Percentiles rank a stretch among this genome's conserved stretches.
Evolutionary conservation across 2,329 filamentous ascomycete genomes (phyloP).

Genomic region (Claviceps sp.): DNA sequence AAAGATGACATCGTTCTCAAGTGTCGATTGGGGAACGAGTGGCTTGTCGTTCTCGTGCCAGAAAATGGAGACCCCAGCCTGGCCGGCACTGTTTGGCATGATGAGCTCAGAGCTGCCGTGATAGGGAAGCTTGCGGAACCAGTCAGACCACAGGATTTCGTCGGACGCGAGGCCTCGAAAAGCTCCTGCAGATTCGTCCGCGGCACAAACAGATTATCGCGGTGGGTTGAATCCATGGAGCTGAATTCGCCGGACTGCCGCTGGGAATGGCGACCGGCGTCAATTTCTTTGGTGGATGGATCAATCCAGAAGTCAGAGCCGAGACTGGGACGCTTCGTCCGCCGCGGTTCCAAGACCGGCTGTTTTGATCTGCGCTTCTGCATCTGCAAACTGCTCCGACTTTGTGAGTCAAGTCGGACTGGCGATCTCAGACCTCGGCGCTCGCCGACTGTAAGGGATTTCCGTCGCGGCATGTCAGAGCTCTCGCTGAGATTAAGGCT

Average conservation of each 20-base stretch:
- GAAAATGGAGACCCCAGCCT: conserved; percentile 48
- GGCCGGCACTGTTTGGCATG: conserved; percentile 23
- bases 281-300: conserved; percentile 18
- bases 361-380: conserved; percentile 42
- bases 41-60: conserved; percentile 30
- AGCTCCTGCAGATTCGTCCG: conserved; percentile 29
- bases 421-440: conserved; percentile 40
- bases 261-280: conserved; percentile 10
- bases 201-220: conserved; percentile 27
- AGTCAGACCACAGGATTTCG: not conserved
- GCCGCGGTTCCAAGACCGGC: conserved; percentile 31
- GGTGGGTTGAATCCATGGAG: conserved; percentile 19
- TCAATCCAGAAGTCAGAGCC: conserved; percentile 40
- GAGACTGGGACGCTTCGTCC: conserved; percentile 39
- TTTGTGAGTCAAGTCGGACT: conserved; percentile 31
- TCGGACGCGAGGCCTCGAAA: conserved; percentile 19
- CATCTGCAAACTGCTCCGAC: conserved; percentile 39
- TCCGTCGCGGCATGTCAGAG: conserved; percentile 25
- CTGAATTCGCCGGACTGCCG: conserved; percentile 18
- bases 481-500: conserved; percentile 16
- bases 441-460: conserved; percentile 35
- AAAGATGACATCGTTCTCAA: conserved; percentile 31
- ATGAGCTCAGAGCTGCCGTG: conserved; percentile 10
- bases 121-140: not conserved
- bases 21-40: conserved; percentile 48